phyloP scores from a whole-genome alignment of 1,284 basidiomycete species.

The Ceratobasidium sp. region DNA sequence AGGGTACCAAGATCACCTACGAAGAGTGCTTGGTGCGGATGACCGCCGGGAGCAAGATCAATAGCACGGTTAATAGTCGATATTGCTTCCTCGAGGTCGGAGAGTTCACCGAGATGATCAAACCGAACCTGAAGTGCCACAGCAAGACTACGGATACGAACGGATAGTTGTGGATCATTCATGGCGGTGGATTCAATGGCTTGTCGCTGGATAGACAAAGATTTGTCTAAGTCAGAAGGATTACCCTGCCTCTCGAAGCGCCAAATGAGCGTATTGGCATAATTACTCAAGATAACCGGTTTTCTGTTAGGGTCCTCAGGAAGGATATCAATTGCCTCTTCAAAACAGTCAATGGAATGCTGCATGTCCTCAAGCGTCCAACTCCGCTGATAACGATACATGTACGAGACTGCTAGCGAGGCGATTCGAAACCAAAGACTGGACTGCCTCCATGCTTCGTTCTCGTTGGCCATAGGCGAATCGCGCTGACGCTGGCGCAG shows the following conservation, averaged over 20 bases:
- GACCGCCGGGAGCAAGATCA: neutral
- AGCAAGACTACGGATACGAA: slow-evolving; percentile 1
- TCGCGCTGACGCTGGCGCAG: neutral
- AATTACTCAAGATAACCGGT: slow-evolving; percentile 10
- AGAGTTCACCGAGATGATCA: neutral
- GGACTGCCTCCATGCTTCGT: neutral
- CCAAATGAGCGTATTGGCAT: slow-evolving; percentile 8
- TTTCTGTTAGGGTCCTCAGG: neutral
- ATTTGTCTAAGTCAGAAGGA: slow-evolving; percentile 12
- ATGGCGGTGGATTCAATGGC: slow-evolving; percentile 10
- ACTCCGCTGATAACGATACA: neutral
- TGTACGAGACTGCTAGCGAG: neutral
- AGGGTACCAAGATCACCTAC: neutral
- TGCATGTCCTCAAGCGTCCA: slow-evolving; percentile 10
- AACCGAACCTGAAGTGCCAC: neutral
- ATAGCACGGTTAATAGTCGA: neutral
- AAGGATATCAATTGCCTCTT: slow-evolving; percentile 1
- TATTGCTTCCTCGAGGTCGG: slow-evolving; percentile 26
- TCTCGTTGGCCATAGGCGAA: too few relatives aligned
- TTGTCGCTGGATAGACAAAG: neutral
- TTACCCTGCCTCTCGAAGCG: slow-evolving; percentile 7
- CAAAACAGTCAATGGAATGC: neutral
- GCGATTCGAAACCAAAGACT: neutral
- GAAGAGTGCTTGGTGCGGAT: neutral
- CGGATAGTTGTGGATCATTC: neutral